Conservation (phyloP, 805 yeast genomes). For the Metschnikowia cubensis region DNA sequence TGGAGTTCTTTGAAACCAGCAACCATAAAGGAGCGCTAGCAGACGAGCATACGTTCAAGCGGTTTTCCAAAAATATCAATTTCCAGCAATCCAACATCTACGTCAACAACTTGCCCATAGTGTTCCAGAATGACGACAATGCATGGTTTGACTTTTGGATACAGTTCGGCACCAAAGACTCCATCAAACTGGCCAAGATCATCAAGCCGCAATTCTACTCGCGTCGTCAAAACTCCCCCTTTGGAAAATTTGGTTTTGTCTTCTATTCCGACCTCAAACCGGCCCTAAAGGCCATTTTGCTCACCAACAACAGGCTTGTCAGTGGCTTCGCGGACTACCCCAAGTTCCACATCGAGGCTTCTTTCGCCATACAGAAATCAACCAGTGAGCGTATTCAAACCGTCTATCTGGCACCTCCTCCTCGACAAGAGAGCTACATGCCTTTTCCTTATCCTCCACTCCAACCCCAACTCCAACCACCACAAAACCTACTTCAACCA, state of each 20-base stretch:
- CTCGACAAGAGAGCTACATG: not conserved
- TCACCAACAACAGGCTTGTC: slow-evolving; percentile 45
- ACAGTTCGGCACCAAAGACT: slow-evolving; percentile 29
- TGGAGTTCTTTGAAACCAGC: not conserved
- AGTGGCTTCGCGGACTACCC: slow-evolving; percentile 12
- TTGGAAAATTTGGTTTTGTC: slow-evolving; percentile 52
- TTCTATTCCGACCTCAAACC: slow-evolving; percentile 53
- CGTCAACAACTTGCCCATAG: slow-evolving; percentile 57
- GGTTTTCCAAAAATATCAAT: slow-evolving; percentile 24
- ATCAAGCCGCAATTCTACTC: slow-evolving; percentile 40
- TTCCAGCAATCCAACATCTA: slow-evolving; percentile 71
- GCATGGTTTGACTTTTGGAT: slow-evolving; percentile 38
- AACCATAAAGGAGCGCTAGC: not conserved
- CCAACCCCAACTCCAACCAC: not conserved
- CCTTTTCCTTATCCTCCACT: not conserved
- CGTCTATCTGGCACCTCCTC: not conserved
- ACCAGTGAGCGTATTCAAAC: not conserved
- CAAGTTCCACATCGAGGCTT: slow-evolving; percentile 30
- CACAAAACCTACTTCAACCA: not conserved
- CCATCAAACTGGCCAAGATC: slow-evolving; percentile 38
- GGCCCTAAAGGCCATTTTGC: slow-evolving; percentile 59
- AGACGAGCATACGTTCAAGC: not conserved
- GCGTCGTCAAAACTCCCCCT: slow-evolving; percentile 9
- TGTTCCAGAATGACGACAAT: slow-evolving; percentile 51
- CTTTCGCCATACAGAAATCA: slow-evolving; percentile 39